Evolutionary conservation across 345 rosid species (phyloP).

Genomic region (Euphorbia peplus): DNA sequence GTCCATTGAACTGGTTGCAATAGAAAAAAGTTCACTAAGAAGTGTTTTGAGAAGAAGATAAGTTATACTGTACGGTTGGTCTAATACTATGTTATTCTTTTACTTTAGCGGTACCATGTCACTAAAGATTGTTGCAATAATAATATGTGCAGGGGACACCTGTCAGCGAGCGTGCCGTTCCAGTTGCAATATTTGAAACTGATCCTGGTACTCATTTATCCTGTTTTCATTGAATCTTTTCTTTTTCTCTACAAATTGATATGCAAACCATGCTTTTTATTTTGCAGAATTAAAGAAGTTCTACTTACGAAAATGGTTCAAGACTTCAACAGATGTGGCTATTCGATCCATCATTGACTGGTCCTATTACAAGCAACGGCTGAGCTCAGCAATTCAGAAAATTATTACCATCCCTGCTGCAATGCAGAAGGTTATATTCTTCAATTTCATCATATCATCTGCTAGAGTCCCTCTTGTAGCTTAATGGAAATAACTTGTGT

Average conservation of each 20-base stretch:
- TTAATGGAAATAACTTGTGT: conserved; percentile 22
- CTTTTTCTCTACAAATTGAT: conserved; percentile 10
- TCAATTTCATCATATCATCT: conserved; percentile 12
- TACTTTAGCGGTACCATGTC: conserved; percentile 9
- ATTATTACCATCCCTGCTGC: conserved; percentile 97
- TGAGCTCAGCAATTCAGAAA: conserved; percentile 88
- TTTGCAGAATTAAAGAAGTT: conserved; percentile 64
- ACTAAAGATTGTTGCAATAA: conserved; percentile 19
- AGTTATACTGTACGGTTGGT: no score
- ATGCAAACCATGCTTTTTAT: conserved; percentile 19
- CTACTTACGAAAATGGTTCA: conserved; percentile 92
- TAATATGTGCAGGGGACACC: conserved; percentile 74
- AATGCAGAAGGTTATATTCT: conserved; percentile 82
- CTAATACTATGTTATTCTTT: conserved; percentile 14
- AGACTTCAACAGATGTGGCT: conserved; percentile 60
- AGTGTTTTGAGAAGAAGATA: neutral
- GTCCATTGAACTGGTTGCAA: neutral
- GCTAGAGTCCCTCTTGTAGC: conserved; percentile 10
- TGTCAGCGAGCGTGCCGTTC: conserved; percentile 98
- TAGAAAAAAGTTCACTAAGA: neutral
- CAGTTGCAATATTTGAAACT: conserved; percentile 94
- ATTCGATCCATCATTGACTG: conserved; percentile 90
- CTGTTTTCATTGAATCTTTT: conserved; percentile 19
- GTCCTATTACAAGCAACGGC: conserved; percentile 93
- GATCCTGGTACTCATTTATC: conserved; percentile 55